Conservation (phyloP, 257 asterid species). For the Salvia miltiorrhiza region DNA sequence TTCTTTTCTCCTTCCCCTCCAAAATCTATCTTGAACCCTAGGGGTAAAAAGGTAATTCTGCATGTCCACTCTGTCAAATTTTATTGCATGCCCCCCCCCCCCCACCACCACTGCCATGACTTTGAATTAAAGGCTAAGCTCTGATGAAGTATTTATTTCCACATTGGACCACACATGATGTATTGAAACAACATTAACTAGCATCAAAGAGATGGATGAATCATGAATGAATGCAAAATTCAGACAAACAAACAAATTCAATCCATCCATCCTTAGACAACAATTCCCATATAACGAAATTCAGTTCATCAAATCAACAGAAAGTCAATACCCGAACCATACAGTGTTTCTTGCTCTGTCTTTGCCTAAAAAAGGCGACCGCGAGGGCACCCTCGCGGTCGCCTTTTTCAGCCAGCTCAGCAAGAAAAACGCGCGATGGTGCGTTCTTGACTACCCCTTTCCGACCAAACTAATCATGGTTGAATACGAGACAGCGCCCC, state of each 20-base stretch:
- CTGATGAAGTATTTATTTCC: slow-evolving; percentile 35
- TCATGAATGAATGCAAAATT: background rate
- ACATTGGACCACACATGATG: slow-evolving; percentile 41
- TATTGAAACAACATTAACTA: background rate
- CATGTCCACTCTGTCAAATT: slow-evolving; percentile 25
- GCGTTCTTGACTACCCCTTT: slow-evolving; percentile 50
- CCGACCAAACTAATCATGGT: slow-evolving; percentile 11
- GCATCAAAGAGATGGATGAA: slow-evolving; percentile 1
- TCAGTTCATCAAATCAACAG: slow-evolving; percentile 18
- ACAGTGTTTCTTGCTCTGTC: slow-evolving; percentile 44
- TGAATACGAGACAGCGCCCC: background rate
- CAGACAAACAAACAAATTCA: slow-evolving; percentile 13
- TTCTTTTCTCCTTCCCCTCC: background rate
- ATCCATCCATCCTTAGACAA: background rate
- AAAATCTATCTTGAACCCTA: background rate
- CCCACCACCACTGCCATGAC: slow-evolving; percentile 43
- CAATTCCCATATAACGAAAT: background rate
- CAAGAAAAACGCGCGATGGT: slow-evolving; percentile 34
- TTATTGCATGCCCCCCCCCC: slow-evolving; percentile 39
- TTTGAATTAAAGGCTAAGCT: slow-evolving; percentile 25
- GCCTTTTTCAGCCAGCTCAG: background rate
- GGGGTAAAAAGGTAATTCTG: background rate
- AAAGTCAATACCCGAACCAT: slow-evolving; percentile 99
- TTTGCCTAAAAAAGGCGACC: background rate
- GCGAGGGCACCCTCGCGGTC: background rate